Evolutionary conservation across 371 early-diverging fungal species (phyloP).

Genomic region (Nosema bombycis): DNA sequence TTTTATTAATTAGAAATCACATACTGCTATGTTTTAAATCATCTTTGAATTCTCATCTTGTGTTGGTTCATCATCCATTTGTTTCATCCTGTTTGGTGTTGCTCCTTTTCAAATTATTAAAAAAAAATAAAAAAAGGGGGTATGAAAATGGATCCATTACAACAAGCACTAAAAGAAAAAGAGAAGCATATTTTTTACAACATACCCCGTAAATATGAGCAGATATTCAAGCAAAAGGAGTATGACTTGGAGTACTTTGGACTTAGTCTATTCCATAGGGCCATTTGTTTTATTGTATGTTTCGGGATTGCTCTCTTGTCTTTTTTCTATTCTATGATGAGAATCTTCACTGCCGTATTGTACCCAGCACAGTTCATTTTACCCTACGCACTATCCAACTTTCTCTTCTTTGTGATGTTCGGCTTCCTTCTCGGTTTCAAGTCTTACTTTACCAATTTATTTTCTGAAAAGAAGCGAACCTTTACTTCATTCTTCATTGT

Average conservation of each 20-base stretch:
- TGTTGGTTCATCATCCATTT: no score
- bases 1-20: no score
- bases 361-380: constrained; percentile 55
- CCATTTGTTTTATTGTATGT: constrained; percentile 49
- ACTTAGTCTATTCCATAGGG: constrained; percentile 54
- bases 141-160: constrained; percentile 51
- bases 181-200: constrained; percentile 24
- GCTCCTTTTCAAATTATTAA: no score
- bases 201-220: constrained; percentile 39
- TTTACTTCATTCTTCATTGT: constrained; percentile 51
- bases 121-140: constrained; percentile 2
- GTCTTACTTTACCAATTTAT: constrained; percentile 55
- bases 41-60: no score
- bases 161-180: constrained; percentile 45
- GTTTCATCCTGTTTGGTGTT: no score
- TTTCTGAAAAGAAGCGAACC: constrained; percentile 48
- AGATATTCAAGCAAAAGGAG: constrained; percentile 49
- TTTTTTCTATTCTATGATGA: constrained; percentile 53
- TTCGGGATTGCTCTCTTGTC: constrained; percentile 44
- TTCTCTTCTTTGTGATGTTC: constrained; percentile 61
- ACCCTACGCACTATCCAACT: constrained; percentile 62
- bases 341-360: constrained; percentile 31
- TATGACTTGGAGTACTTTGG: constrained; percentile 58
- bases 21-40: no score
- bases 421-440: constrained; percentile 63